Conservation (phyloP, 2,329 filamentous ascomycete genomes). For the Massarina eburnea region DNA sequence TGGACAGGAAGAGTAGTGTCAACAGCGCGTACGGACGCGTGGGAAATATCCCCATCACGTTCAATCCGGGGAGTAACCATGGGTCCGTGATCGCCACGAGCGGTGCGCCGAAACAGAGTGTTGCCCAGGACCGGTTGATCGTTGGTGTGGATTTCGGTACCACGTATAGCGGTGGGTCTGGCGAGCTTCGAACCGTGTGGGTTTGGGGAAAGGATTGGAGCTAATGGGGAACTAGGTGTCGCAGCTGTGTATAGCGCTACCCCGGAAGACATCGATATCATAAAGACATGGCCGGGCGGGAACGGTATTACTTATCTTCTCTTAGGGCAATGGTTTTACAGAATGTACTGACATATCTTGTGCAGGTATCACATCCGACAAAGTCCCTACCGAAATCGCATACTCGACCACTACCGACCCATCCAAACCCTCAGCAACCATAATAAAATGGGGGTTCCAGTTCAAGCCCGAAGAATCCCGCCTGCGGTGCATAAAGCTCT, state of each 20-base stretch:
- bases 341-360: slow-evolving; percentile 10
- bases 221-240: slow-evolving; percentile 51
- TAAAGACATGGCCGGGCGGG: slow-evolving; percentile 78
- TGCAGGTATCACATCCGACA: slow-evolving; percentile 73
- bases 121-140: slow-evolving; percentile 64
- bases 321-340: background rate
- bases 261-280: slow-evolving; percentile 79
- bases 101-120: slow-evolving; percentile 13
- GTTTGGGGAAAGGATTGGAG: background rate
- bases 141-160: slow-evolving; percentile 83
- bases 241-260: slow-evolving; percentile 74
- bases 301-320: slow-evolving; percentile 55
- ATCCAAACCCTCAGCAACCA: slow-evolving; percentile 17
- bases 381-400: slow-evolving; percentile 76
- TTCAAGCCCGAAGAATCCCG: slow-evolving; percentile 76
- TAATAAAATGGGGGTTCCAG: slow-evolving; percentile 78
- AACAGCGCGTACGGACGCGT: slow-evolving; percentile 26
- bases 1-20: slow-evolving; percentile 18
- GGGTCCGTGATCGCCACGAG: slow-evolving; percentile 16
- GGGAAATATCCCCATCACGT: slow-evolving; percentile 35
- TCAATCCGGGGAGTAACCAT: slow-evolving; percentile 31
- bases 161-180: slow-evolving; percentile 68
- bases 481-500: slow-evolving; percentile 80
- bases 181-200: background rate
- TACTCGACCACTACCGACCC: slow-evolving; percentile 47